A percentile compares a stretch with the other conserved stretches of the same genome.
These are phyloP conservation scores for Kwoniella sp. DNA, from an alignment of 768 basidiomycete genomes.

Conservation along the genomic window DNA sequence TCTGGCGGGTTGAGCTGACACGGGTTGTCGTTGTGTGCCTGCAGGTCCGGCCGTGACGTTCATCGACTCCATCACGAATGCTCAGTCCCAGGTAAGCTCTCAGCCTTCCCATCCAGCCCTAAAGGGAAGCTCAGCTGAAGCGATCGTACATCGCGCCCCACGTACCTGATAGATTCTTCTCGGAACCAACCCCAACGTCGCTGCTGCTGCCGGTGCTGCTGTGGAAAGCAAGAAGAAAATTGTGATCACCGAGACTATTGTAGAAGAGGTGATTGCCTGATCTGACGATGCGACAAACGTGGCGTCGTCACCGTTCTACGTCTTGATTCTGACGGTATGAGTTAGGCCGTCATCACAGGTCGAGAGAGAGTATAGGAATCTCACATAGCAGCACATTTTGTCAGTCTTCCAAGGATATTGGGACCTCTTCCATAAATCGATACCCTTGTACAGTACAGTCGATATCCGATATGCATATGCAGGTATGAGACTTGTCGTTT, in stretches of 20 bases:
- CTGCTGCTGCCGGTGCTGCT: neutral
- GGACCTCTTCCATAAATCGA: too few relatives aligned
- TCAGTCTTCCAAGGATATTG: too few relatives aligned
- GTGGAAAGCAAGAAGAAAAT: slow-evolving; percentile 15
- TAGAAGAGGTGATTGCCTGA: slow-evolving; percentile 11
- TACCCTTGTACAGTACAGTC: too few relatives aligned
- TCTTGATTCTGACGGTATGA: too few relatives aligned
- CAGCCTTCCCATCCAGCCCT: neutral
- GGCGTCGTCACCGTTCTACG: too few relatives aligned
- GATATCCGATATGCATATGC: too few relatives aligned
- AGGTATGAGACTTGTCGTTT: neutral
- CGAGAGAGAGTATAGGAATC: too few relatives aligned
- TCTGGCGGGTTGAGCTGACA: too few relatives aligned
- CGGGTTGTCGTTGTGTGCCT: neutral
- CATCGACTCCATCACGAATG: slow-evolving; percentile 17
- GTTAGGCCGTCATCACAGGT: too few relatives aligned
- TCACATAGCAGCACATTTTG: too few relatives aligned
- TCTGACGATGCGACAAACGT: too few relatives aligned
- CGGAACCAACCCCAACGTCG: slow-evolving; percentile 7
- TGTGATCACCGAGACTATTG: slow-evolving; percentile 11
- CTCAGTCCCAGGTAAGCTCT: slow-evolving; percentile 8
- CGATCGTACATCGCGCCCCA: too few relatives aligned
- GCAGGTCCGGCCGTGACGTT: slow-evolving; percentile 20
- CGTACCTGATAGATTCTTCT: neutral
- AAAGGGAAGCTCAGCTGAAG: neutral